Base-by-base conservation (phyloP, 2,329 filamentous ascomycete species). In the Aureobasidium uvarum region DNA sequence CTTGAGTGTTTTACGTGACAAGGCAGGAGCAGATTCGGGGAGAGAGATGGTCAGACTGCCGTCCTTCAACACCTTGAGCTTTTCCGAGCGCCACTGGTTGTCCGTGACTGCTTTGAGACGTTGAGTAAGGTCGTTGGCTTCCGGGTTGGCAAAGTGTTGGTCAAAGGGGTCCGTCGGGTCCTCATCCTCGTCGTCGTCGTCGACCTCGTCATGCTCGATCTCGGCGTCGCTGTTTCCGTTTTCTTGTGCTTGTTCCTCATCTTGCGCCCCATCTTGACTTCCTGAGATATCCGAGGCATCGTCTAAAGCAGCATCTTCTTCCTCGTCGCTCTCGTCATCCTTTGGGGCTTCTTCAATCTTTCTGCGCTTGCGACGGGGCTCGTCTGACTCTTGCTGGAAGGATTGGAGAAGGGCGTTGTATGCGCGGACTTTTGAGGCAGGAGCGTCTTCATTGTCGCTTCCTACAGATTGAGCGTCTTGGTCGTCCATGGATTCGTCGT, bases 111-210 rank as follows among this genome's bases (percentile, higher is more conserved):
- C 76, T 66, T 82, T 77, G 41, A 85, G 72, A 41, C 77, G 84
- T 69, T 79, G 77, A 1, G 82, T 78, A 8, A 92, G 77, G 48
- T 83, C 77, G 6, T 83, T 81, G 56, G 89, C 85, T 52, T 93
- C 84, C 0, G 87, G 86, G 48, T 82, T 82, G 39, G 86, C 85
- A 74, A 96, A 96, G 77, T 97, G 94, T 8, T 81, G 78, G 68
- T 95, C 89, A 72, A 96, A 97, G 0, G 91, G 89, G 74, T 96
- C 90, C 5, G 77, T 78, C 6, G 64, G 45, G 48, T 72, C 74
- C 10, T 73, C 70, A 11, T 69, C 70, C 4, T 72, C 68, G 14
- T 69, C 68, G 31, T 68, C 65, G 31, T 68, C 67, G 20, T 66
- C 68, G 25, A 68, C 69, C 23, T 64, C 66, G 13, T 67, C 65